These are phyloP conservation scores for Mycosphaerella sp. DNA, from an alignment of 2,329 filamentous ascomycete species.

Conservation along the genomic window DNA sequence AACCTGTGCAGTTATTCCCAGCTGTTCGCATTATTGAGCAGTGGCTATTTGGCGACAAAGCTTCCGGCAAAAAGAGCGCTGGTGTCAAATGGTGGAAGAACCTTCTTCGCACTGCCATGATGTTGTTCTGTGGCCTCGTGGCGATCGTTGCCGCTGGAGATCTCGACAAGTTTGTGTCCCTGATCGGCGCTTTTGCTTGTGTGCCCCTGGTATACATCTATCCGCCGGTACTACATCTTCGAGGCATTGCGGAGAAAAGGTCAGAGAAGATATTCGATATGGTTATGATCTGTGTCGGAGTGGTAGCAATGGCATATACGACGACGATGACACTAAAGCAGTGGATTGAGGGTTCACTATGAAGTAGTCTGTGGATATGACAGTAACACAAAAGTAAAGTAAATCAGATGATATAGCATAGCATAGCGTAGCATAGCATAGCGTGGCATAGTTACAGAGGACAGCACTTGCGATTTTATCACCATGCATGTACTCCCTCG, in stretches of 20 bases:
- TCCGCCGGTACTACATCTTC: conserved; percentile 64
- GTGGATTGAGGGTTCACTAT: conserved; percentile 22
- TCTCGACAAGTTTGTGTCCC: conserved; percentile 66
- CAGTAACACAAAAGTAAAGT: not conserved
- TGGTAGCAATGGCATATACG: conserved; percentile 65
- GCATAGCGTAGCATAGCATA: too few relatives aligned
- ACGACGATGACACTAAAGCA: conserved; percentile 50
- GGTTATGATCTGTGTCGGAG: conserved; percentile 55
- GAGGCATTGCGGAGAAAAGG: conserved; percentile 54
- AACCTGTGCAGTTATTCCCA: conserved; percentile 69
- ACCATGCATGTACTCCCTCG: too few relatives aligned
- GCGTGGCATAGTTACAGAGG: not conserved
- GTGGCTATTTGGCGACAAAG: conserved; percentile 56
- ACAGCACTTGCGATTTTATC: too few relatives aligned
- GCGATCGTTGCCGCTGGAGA: conserved; percentile 60
- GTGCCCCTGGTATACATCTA: conserved; percentile 73
- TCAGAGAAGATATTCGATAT: conserved; percentile 55
- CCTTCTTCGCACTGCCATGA: conserved; percentile 52
- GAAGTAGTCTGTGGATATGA: not conserved
- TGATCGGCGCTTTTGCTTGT: conserved; percentile 68
- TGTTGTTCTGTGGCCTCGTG: conserved; percentile 54
- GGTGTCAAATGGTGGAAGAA: conserved; percentile 74
- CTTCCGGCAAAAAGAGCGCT: conserved; percentile 58
- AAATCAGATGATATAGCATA: not conserved
- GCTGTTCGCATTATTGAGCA: conserved; percentile 65